Base-by-base conservation (phyloP, 306 rosid genomes). In the Sicyos baderoa region DNA sequence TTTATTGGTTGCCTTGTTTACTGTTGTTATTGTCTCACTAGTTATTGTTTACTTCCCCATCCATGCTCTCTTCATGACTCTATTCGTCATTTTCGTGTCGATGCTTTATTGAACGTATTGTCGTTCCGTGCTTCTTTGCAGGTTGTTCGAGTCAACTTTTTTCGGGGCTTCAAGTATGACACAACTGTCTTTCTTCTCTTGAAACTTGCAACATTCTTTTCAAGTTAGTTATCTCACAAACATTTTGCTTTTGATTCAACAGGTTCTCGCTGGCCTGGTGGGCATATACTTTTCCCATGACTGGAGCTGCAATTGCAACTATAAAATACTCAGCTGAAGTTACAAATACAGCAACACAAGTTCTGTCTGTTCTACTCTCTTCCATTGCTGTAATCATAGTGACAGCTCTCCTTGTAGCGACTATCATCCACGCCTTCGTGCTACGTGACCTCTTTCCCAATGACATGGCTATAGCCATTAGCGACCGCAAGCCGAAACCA, bases 221-320 rank as follows among this genome's bases (percentile, higher is more conserved):
- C 50, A 29, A 69, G n/a, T 52, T 52, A 52, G 73, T 48, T 16
- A 14, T 48, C 56, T 67, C 4, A 67, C 44, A 15, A 48, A 16
- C 56, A 22, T 42, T 77, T 72, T 74, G 15, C 21, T 79, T 25
- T 61, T 66, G 54, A 68, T 37, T 75, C 23, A 47, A 25, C 74
- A 93, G 99, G 79, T 93, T 93, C 68, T 94, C 97, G 0, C 78
- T 94, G 68, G 81, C 99, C 21, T 93, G 99, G 99, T 93, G 99
- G 99, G 99, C 96, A 15, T 94, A 94, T 73, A 94, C 97, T 15
- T 94, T 94, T 75, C 99, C 99, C 42, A 94, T 94, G 99, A 88
- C 99, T 16, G 97, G 91, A 49, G 97, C 99, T 66, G 99, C 99
- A 57, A 82, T 86, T 77, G 97, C 99, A 59, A 84, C 96, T n/a